These are phyloP conservation scores for Cladobotryum mycophilum DNA, from an alignment of 2,329 filamentous ascomycete genomes.

Conservation along the genomic window DNA sequence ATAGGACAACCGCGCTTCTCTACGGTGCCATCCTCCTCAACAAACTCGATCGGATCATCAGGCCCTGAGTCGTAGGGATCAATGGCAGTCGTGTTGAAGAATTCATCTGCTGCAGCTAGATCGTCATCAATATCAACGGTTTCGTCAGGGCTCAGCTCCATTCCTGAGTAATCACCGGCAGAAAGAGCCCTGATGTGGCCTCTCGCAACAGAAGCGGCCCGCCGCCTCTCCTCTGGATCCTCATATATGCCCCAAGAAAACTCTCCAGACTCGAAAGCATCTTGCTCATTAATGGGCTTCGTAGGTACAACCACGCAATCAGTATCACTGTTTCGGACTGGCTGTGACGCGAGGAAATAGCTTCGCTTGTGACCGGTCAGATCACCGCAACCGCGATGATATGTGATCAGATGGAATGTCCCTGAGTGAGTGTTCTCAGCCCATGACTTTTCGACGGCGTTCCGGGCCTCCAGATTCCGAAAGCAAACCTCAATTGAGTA, in stretches of 20 bases:
- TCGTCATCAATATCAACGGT: neutral
- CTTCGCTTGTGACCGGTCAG: neutral
- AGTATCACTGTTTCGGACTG: neutral
- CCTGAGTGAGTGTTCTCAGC: neutral
- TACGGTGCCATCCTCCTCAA: neutral
- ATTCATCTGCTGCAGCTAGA: neutral
- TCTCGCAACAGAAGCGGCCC: neutral
- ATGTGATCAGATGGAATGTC: neutral
- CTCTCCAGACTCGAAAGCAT: conserved; percentile 6
- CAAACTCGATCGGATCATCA: neutral
- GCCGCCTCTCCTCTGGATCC: conserved; percentile 1
- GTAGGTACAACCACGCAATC: neutral
- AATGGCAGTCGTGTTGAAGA: neutral
- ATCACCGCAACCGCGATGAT: conserved; percentile 4
- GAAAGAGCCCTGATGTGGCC: neutral
- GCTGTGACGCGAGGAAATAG: conserved; percentile 1
- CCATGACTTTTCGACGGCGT: neutral
- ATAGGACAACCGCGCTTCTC: neutral
- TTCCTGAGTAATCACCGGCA: neutral
- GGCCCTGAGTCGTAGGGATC: neutral
- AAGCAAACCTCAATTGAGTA: conserved; percentile 1
- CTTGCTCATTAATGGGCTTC: neutral
- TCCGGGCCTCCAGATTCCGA: neutral
- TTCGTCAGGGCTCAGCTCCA: neutral
- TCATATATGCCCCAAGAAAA: conserved; percentile 7